Evolutionary conservation across 2,329 filamentous ascomycete species (phyloP).

Genomic region (Cyanodermella asteris): DNA sequence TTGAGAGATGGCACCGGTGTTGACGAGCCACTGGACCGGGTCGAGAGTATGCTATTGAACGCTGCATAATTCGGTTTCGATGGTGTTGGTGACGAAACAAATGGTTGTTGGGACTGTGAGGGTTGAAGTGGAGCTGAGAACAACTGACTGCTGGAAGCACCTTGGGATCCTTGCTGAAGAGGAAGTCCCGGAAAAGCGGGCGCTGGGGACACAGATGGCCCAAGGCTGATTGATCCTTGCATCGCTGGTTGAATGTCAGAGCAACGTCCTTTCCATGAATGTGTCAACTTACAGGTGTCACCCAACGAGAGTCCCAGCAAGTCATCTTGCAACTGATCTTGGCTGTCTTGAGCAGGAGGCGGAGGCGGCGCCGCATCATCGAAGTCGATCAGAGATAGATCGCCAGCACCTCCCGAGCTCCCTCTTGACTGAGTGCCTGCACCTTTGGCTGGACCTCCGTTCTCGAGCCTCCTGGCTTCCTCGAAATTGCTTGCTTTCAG

Average conservation of each 20-base stretch:
- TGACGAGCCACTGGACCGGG: too few species aligned
- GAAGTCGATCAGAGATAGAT: constrained; percentile 87
- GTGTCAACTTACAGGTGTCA: constrained; percentile 45
- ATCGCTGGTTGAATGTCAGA: constrained; percentile 7
- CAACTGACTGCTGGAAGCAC: constrained; percentile 39
- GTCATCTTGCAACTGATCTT: constrained; percentile 55
- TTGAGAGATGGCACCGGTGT: too few species aligned
- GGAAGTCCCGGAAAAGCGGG: constrained; percentile 13
- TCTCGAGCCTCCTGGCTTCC: constrained; percentile 60
- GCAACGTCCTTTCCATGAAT: constrained; percentile 32
- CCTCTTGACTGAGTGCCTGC: constrained; percentile 43
- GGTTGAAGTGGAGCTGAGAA: constrained; percentile 29
- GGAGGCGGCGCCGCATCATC: constrained; percentile 41
- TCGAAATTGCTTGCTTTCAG: constrained; percentile 89
- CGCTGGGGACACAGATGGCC: constrained; percentile 37
- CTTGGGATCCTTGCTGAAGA: constrained; percentile 20
- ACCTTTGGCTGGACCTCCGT: constrained; percentile 51
- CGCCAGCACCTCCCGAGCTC: constrained; percentile 45
- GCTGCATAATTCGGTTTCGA: constrained; percentile 8
- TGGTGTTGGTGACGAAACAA: constrained; percentile 13
- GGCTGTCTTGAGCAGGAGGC: constrained; percentile 16
- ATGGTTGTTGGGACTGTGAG: too few species aligned
- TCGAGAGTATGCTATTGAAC: too few species aligned
- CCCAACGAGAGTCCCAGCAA: constrained; percentile 72
- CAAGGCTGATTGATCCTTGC: constrained; percentile 28